These are phyloP conservation scores for Fragilaria crotonensis DNA, from an alignment of 108 stramenopile genomes.

Conservation along the genomic window DNA sequence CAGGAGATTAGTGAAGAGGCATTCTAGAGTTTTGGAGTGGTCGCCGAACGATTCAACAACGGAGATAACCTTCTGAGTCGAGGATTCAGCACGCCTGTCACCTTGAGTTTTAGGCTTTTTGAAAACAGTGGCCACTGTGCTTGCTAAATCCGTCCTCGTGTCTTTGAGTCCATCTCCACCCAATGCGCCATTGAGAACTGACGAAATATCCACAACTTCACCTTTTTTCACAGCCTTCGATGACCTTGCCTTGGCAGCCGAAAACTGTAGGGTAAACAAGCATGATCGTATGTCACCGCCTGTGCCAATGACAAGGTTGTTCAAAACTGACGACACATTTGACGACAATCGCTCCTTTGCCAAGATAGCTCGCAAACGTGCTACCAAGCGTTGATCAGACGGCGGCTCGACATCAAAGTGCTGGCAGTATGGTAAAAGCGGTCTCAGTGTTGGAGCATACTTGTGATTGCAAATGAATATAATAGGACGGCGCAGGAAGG, in stretches of 20 bases:
- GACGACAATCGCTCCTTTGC: constrained; percentile 51
- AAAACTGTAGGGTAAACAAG: constrained; percentile 91
- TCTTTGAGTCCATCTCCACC: constrained; percentile 71
- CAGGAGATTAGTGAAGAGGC: constrained; percentile 59
- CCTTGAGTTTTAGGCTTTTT: constrained; percentile 30
- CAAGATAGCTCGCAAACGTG: constrained; percentile 76
- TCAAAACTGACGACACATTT: constrained; percentile 44
- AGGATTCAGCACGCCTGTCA: neutral
- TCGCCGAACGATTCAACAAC: constrained; percentile 44
- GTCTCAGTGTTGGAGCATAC: constrained; percentile 88
- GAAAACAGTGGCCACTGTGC: constrained; percentile 54
- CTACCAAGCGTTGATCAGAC: constrained; percentile 54
- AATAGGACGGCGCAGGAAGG: constrained; percentile 81
- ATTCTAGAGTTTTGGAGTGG: constrained; percentile 54
- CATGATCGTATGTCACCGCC: constrained; percentile 90
- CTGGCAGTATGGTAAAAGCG: constrained; percentile 77
- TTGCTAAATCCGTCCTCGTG: constrained; percentile 56
- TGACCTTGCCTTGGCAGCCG: constrained; percentile 35
- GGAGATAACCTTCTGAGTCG: neutral
- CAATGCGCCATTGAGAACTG: constrained; percentile 37
- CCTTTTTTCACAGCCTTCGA: constrained; percentile 19
- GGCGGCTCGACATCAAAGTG: constrained; percentile 80
- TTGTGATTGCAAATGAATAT: constrained; percentile 98
- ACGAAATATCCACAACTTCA: constrained; percentile 49
- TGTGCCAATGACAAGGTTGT: constrained; percentile 52